Conservation (phyloP, 208 protist genomes). For the Entamoeba dispar region DNA sequence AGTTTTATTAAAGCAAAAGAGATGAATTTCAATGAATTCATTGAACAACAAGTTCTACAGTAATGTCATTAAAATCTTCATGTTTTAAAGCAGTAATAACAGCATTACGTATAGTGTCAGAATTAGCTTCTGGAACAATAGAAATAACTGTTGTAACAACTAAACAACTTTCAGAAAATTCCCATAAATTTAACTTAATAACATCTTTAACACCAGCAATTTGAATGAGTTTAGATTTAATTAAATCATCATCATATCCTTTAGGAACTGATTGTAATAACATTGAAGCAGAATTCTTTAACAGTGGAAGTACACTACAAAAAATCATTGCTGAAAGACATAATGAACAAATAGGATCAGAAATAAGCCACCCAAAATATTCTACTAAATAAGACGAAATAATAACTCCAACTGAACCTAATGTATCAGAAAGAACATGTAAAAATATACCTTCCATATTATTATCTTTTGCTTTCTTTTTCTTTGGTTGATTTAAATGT, state of each 20-base stretch:
- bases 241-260: not conserved
- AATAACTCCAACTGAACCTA: slow-evolving; percentile 18
- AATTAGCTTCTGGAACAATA: not conserved
- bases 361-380: not conserved
- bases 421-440: slow-evolving; percentile 13
- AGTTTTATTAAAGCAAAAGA: too few species aligned
- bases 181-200: not conserved
- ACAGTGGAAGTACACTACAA: not conserved
- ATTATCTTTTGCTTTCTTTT: not conserved
- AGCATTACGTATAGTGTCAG: not conserved
- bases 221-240: not conserved
- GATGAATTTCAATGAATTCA: not conserved
- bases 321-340: not conserved
- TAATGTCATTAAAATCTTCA: not conserved
- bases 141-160: not conserved
- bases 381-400: not conserved
- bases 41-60: not conserved
- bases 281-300: not conserved
- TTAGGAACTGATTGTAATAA: not conserved
- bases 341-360: slow-evolving; percentile 2
- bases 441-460: slow-evolving; percentile 18
- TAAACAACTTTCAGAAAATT: not conserved
- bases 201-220: not conserved
- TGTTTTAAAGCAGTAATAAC: not conserved
- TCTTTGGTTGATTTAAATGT: not conserved